Base-by-base conservation (phyloP, 192 early-diverging fungal species). In the Haplosporangium gracile region DNA sequence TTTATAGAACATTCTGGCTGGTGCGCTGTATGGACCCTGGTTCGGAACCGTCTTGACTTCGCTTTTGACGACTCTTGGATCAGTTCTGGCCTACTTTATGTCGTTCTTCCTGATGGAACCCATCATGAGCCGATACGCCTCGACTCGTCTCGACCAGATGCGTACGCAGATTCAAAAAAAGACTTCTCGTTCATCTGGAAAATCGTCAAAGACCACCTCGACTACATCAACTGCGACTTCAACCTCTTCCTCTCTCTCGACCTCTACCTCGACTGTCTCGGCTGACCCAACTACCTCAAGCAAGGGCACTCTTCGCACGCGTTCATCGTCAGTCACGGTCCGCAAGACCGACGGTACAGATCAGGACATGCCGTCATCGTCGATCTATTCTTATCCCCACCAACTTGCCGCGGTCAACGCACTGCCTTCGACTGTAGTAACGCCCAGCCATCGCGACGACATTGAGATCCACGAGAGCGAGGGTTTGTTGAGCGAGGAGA, bases 1-100 rank as follows among this genome's bases (percentile, higher is more conserved):
- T 40, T 68, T 45, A 24, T 57, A 89, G 88, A 89, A 89, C 34
- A 82, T 89, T 42, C 68, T 89, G 70, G 88, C 88, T 29, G 88
- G 88, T 22, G 88, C 88, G 18, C 49, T 89, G 10, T 89, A 89
- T 78, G 83, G 88, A 72, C 83, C 88, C 26, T 82, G 83, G 70
- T 77, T 75, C 51, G 88, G 83, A 34, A 89, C 83, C 0, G 11
- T 89, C 24, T 80, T 89, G 73, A 89, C 83, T 5, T 89, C 83
- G 18, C 18, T 76, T 18, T 71, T 89, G 75, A 89, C 88, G 18
- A 79, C 83, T 2, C 39, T 89, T 49, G 88, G 88, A 47, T 85
- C 88, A 2, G 80, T 80, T 4, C 34, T 82, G 68, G 88, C 88
- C 18, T 89, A 89, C 39, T 86, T 86, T 39, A 84, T 89, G 78